Evolutionary conservation across 495 filamentous ascomycete genomes (phyloP), one percentile per base, ranked within the genome.

Genomic region (Podospora comata): DNA sequence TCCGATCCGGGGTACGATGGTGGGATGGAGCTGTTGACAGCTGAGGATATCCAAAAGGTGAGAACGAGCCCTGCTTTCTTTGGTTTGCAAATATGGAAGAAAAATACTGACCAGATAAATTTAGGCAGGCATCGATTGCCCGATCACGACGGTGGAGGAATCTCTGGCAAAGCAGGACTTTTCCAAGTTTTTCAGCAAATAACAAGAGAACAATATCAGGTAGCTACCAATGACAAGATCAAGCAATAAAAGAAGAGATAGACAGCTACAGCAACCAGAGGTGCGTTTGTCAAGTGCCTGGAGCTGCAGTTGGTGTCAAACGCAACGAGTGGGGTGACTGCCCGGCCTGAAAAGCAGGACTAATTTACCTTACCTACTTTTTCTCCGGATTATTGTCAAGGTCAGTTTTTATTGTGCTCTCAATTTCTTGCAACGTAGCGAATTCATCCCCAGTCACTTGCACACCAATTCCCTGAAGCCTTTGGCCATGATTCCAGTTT

Each of bases 1-100:
- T 74, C 73, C 5, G 71, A 80, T 39, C 75, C 79, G 0, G 81
- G 81, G 5, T 81, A 81, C 69, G 79, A 80, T 64, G 81, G 78
- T 0, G 74, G 71, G 1, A 78, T 79, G 73, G 67, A 75, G 0
- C 61, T 83, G 59, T 48, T 82, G 48, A 78, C 58, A 53, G 79
- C 77, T 0, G 75, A 78, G 65, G 79, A 83, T 74, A 66, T 84
- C 28, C 72, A 70, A 48, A 75, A 79, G 73, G 80, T 82, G 61
- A 72, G 71, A 11, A 48, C 39, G 71, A 11, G 15, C 39, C 39
- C 44, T 44, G 16, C 30, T 16, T 3, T n/a, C 30, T 16, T 3
- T n/a, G 4, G 11, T 58, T 16, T 39, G 6, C 48, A 19, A 19
- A n/a, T 70, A 26, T 62, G 62, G 30, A 34, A 26, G 30, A 7